phyloP scores from a whole-genome alignment of 208 protist species.

The Kentomonas sorsogonicus region DNA sequence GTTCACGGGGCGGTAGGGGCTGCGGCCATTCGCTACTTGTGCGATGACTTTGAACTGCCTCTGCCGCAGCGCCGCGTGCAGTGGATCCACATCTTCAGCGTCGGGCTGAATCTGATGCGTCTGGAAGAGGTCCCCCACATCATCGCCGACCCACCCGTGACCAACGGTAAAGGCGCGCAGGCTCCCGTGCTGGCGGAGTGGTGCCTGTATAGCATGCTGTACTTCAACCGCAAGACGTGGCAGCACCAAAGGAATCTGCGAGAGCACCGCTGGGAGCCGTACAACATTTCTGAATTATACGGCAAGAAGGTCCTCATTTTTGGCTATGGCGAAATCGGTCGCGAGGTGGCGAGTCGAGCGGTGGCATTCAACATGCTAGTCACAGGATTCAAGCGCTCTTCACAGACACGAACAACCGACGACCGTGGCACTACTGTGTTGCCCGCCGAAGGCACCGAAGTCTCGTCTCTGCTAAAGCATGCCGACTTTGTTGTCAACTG shows the following conservation, averaged over 20 bases:
- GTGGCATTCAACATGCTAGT: conserved; percentile 41
- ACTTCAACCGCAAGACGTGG: conserved; percentile 67
- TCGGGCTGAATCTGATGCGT: conserved; percentile 58
- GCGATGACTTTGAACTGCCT: conserved; percentile 40
- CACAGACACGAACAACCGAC: conserved; percentile 17
- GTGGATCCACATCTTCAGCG: conserved; percentile 59
- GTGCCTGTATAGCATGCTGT: conserved; percentile 56
- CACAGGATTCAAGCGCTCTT: conserved; percentile 34
- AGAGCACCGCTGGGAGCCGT: conserved; percentile 44
- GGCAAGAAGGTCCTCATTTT: conserved; percentile 63
- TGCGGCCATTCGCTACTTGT: conserved; percentile 33
- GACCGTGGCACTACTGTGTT: conserved; percentile 32
- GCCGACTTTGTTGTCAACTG: conserved; percentile 67
- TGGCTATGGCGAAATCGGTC: conserved; percentile 74
- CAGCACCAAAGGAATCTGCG: conserved; percentile 30
- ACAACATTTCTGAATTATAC: conserved; percentile 34
- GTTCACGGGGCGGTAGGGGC: conserved; percentile 26
- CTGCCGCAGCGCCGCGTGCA: conserved; percentile 34
- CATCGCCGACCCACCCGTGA: conserved; percentile 39
- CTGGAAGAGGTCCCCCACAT: conserved; percentile 21
- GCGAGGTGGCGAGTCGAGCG: conserved; percentile 26
- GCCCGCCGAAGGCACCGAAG: conserved; percentile 17
- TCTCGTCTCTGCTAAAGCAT: conserved; percentile 36
- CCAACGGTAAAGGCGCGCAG: conserved; percentile 49
- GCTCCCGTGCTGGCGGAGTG: conserved; percentile 43